Evolutionary conservation across 2,329 filamentous ascomycete genomes (phyloP).

Genomic region (Aspergillus novofumigatus): DNA sequence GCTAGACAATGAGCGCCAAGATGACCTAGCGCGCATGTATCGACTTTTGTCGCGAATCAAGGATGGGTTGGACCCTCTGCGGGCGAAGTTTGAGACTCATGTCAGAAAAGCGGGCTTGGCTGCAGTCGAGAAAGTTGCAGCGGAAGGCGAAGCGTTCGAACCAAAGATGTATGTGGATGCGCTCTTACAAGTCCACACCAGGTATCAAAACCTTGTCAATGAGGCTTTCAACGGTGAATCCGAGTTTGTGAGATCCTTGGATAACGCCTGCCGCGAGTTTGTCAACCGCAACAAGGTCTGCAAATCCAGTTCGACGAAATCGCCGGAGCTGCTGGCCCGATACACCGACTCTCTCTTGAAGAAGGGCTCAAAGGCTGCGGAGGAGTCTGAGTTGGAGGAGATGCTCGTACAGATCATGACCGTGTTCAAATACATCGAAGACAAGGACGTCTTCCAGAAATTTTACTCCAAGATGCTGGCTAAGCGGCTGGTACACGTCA

Average conservation of each 20-base stretch:
- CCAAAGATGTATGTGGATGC: constrained; percentile 97
- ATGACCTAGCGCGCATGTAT: constrained; percentile 97
- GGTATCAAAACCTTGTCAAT: constrained; percentile 88
- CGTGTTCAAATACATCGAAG: constrained; percentile 99
- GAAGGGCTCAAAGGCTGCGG: constrained; percentile 83
- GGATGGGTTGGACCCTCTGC: constrained; percentile 83
- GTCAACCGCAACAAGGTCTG: constrained; percentile 97
- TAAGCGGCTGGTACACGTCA: constrained; percentile 88
- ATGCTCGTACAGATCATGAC: constrained; percentile 94
- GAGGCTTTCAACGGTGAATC: constrained; percentile 91
- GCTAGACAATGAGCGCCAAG: constrained; percentile 88
- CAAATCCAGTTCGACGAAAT: constrained; percentile 88
- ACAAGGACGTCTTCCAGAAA: constrained; percentile 99
- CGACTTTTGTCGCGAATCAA: constrained; percentile 82
- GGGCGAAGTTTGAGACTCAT: constrained; percentile 84
- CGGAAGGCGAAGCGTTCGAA: constrained; percentile 83
- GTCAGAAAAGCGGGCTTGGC: constrained; percentile 84
- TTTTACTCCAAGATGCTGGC: constrained; percentile 98
- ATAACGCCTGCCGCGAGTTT: constrained; percentile 96
- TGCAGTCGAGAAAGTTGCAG: constrained; percentile 85
- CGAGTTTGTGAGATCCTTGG: constrained; percentile 91
- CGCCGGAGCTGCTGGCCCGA: constrained; percentile 89
- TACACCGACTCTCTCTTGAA: constrained; percentile 90
- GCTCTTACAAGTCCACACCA: constrained; percentile 86
- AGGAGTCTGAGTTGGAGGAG: constrained; percentile 89